Evolutionary conservation across 106 monocot species (phyloP), one percentile per base, ranked within the genome.

Genomic region (Dactylorhiza incarnata): DNA sequence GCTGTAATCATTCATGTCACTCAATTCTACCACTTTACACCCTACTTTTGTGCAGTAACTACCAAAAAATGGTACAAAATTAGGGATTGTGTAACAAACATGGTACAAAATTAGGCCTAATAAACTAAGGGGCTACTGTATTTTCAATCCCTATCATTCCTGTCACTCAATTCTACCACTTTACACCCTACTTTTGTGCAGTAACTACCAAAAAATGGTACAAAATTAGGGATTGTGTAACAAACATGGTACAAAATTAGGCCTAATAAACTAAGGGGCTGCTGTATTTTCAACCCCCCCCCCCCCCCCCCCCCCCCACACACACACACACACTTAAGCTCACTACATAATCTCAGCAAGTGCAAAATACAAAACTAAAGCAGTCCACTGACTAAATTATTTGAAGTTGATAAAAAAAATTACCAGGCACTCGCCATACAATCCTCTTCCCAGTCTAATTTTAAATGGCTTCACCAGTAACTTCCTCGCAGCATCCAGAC

Each of bases 351-450:
- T 29, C 29, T 29, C 2, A 29, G 29, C 29, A 29, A 29, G 29
- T 29, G 29, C 29, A 52, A 52, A 52, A 52, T 52, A 1, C 14
- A 14, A 52, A 11, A 52, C 51, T 11, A 52, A 52, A 52, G 51
- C 8, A 52, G 51, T 52, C 51, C 1, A 11, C 14, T 52, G 51
- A 46, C 4, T 69, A 69, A 62, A 75, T 22, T 65, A 65, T 13
- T 29, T 20, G 19, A 29, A 65, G 65, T 29, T 65, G 24, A 65
- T 29, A 65, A 65, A 29, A 29, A 26, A 43, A 25, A 6, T 16
- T 91, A 95, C 95, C 91, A 95, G 75, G 82, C 95, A 95, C 69
- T 95, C 85, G 5, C 95, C 95, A 71, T 91, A 89, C 19, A 84
- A 78, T 77, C 95, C 95, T 91, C 91, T 84, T 82, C 95, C 95